A percentile compares a stretch with the other conserved stretches of the same genome.
Conservation (phyloP, 441 rosid species). For the Mallotus repandus region DNA sequence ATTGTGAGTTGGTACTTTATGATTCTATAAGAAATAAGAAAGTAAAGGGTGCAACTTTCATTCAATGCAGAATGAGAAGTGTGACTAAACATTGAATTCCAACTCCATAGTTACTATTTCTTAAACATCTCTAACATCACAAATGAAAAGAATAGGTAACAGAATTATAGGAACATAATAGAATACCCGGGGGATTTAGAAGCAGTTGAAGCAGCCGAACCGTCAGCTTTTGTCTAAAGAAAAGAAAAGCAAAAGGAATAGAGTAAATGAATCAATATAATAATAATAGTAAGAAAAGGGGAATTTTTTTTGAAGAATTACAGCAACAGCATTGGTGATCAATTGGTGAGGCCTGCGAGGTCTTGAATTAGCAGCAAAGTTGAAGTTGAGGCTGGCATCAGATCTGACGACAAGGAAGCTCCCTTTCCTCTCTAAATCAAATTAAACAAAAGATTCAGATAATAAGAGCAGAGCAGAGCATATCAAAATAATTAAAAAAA, state of each 20-base stretch:
- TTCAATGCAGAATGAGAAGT: no score
- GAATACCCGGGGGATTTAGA: conserved; percentile 70
- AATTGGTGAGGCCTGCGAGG: conserved; percentile 39
- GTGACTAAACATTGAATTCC: no score
- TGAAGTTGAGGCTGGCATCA: conserved; percentile 37
- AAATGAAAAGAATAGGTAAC: no score
- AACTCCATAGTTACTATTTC: no score
- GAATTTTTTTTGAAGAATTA: no score
- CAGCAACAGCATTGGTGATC: conserved; percentile 69
- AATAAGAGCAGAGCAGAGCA: not conserved
- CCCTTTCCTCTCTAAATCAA: conserved; percentile 42
- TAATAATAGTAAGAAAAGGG: not conserved
- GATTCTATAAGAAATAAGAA: no score
- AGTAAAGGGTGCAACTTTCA: no score
- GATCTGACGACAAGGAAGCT: conserved; percentile 50
- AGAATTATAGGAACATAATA: not conserved
- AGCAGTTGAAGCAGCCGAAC: conserved; percentile 41
- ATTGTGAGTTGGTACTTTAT: no score
- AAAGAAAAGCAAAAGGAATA: not conserved
- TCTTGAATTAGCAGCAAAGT: conserved; percentile 27
- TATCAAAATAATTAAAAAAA: no score
- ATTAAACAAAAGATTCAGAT: conserved; percentile 8
- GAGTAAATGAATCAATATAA: not conserved
- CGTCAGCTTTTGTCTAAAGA: conserved; percentile 51
- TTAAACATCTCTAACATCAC: not conserved